Conservation (phyloP, 805 yeast genomes). For the Torulaspora franciscae region DNA sequence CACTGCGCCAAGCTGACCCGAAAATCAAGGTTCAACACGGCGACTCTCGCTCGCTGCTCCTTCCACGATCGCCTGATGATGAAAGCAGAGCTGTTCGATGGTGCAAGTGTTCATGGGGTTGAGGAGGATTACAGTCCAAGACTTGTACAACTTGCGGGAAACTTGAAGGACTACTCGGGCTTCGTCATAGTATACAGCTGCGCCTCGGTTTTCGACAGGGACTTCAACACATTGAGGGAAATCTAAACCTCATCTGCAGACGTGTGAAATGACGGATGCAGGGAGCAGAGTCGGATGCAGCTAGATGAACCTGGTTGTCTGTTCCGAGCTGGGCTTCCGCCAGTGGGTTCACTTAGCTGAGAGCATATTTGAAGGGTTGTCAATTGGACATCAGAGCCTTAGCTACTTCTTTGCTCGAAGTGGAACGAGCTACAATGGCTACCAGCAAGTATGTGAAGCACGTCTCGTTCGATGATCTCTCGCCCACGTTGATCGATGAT, state of each 20-base stretch:
- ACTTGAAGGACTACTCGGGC: no score
- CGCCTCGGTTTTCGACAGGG: no score
- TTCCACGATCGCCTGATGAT: no score
- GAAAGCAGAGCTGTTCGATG: no score
- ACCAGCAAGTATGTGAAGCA: constrained; percentile 21
- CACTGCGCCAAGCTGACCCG: no score
- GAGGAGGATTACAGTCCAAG: no score
- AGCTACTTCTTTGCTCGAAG: neutral
- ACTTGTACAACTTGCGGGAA: no score
- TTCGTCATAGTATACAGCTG: no score
- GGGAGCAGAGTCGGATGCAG: neutral
- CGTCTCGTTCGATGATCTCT: constrained; percentile 34
- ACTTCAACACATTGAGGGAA: no score
- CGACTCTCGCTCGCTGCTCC: no score
- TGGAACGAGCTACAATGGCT: neutral
- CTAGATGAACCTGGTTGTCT: neutral
- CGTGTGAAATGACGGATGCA: constrained; percentile 6
- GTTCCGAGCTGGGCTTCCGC: neutral
- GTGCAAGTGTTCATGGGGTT: no score
- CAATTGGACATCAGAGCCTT: neutral
- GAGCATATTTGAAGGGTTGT: neutral
- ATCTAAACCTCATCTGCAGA: neutral
- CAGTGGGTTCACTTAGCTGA: neutral
- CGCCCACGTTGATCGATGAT: constrained; percentile 31
- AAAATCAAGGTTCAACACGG: no score